Percentiles rank a stretch among this genome's conserved stretches.
Evolutionary conservation across 2,329 filamentous ascomycete genomes (phyloP).

Genomic region (Nemania bipapillata): DNA sequence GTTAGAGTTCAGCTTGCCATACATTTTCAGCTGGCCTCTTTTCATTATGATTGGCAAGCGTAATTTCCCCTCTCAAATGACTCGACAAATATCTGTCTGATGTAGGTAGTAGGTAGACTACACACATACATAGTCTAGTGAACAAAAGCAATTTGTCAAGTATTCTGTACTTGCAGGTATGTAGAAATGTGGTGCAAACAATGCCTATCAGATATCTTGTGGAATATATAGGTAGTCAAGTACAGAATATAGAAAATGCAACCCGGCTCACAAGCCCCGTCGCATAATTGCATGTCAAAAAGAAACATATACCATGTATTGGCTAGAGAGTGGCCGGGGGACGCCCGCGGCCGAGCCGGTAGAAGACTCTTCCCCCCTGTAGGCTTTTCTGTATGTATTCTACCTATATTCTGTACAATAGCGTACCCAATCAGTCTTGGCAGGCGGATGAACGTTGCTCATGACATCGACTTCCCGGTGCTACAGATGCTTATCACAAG

Average conservation of each 20-base stretch:
- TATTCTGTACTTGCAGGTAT: too few species aligned
- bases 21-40: slow-evolving; percentile 13
- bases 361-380: slow-evolving; percentile 33
- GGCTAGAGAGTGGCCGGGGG: slow-evolving; percentile 8
- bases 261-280: slow-evolving; percentile 1
- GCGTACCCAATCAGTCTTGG: slow-evolving; percentile 7
- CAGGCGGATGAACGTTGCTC: slow-evolving; percentile 32
- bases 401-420: too few species aligned
- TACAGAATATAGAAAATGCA: too few species aligned
- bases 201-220: background rate
- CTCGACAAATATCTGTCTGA: too few species aligned
- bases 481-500: slow-evolving; percentile 1
- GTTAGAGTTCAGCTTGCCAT: slow-evolving; percentile 24
- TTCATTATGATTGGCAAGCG: slow-evolving; percentile 24
- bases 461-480: slow-evolving; percentile 26
- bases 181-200: background rate
- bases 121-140: background rate
- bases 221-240: slow-evolving; percentile 10
- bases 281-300: slow-evolving; percentile 16
- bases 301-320: slow-evolving; percentile 7
- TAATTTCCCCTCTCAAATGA: slow-evolving; percentile 9
- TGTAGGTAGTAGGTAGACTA: too few species aligned
- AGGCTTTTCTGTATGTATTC: too few species aligned
- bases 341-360: slow-evolving; percentile 22
- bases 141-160: background rate